These are phyloP conservation scores for Rhodomyrtus psidioides DNA, from an alignment of 441 rosid species.

Conservation along the genomic window DNA sequence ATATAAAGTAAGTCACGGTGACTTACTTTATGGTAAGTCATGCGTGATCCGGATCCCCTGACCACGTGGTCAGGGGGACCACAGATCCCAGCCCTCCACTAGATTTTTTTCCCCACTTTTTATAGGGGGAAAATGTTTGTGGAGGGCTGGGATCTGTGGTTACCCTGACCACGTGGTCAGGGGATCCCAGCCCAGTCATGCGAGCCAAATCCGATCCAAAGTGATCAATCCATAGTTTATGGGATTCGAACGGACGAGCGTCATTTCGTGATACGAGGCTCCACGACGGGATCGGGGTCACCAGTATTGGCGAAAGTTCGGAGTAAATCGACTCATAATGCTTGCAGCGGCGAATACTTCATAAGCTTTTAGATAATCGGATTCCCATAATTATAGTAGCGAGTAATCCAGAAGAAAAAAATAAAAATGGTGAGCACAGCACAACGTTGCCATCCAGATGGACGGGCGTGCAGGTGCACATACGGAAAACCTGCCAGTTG, in stretches of 20 bases:
- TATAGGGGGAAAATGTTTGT: too few species aligned
- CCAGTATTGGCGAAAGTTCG: not conserved
- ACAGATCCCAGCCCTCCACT: too few species aligned
- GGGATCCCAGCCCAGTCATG: too few species aligned
- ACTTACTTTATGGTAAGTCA: too few species aligned
- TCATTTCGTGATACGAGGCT: not conserved
- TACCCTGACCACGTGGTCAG: too few species aligned
- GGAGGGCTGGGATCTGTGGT: too few species aligned
- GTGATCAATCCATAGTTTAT: rapidly evolving
- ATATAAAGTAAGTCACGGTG: too few species aligned
- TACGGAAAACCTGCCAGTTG: not conserved
- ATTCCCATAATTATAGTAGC: rapidly evolving
- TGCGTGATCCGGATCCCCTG: too few species aligned
- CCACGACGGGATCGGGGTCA: not conserved
- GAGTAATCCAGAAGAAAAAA: not conserved
- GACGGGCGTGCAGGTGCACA: not conserved
- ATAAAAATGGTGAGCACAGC: not conserved
- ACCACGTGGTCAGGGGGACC: too few species aligned
- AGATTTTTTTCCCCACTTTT: too few species aligned
- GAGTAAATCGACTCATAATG: not conserved
- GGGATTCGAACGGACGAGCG: not conserved
- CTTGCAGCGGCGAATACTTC: not conserved
- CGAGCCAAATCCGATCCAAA: too few species aligned
- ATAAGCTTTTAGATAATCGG: rapidly evolving
- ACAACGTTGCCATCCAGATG: not conserved